A percentile compares a stretch with the other conserved stretches of the same genome.
Evolutionary conservation across 306 rosid genomes (phyloP).

Genomic region (Castanea crenata): DNA sequence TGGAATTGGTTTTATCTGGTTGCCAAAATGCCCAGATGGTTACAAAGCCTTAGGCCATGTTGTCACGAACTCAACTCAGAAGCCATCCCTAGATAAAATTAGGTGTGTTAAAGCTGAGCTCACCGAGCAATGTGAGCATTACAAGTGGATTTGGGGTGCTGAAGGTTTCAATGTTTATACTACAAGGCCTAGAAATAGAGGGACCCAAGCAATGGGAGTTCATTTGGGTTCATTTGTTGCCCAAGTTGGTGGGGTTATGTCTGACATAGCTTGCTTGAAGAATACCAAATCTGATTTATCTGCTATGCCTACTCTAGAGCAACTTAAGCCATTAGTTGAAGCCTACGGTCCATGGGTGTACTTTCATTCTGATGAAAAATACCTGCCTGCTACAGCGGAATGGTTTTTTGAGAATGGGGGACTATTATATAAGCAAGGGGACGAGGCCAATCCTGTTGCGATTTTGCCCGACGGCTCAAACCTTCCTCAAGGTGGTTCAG

Average conservation of each 20-base stretch:
- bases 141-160: slow-evolving; percentile 60
- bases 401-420: slow-evolving; percentile 71
- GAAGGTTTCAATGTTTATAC: slow-evolving; percentile 37
- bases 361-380: slow-evolving; percentile 59
- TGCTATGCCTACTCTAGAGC: slow-evolving; percentile 55
- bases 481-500: slow-evolving; percentile 61
- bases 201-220: slow-evolving; percentile 44
- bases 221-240: slow-evolving; percentile 56
- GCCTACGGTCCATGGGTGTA: slow-evolving; percentile 58
- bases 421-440: slow-evolving; percentile 35
- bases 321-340: slow-evolving; percentile 39
- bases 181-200: slow-evolving; percentile 52
- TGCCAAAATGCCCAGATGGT: slow-evolving; percentile 56
- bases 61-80: slow-evolving; percentile 43
- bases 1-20: slow-evolving; percentile 53
- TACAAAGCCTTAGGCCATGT: slow-evolving; percentile 64
- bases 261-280: slow-evolving; percentile 51
- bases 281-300: slow-evolving; percentile 30
- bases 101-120: slow-evolving; percentile 55
- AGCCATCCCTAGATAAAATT: slow-evolving; percentile 60
- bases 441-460: slow-evolving; percentile 41
- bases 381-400: slow-evolving; percentile 49
- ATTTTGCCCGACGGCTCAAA: slow-evolving; percentile 48
- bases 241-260: slow-evolving; percentile 18
- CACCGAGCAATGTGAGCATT: slow-evolving; percentile 48